Evolutionary conservation across 129 eudicot species (phyloP), one percentile per base, ranked within the genome.

Genomic region (Centella asiatica): DNA sequence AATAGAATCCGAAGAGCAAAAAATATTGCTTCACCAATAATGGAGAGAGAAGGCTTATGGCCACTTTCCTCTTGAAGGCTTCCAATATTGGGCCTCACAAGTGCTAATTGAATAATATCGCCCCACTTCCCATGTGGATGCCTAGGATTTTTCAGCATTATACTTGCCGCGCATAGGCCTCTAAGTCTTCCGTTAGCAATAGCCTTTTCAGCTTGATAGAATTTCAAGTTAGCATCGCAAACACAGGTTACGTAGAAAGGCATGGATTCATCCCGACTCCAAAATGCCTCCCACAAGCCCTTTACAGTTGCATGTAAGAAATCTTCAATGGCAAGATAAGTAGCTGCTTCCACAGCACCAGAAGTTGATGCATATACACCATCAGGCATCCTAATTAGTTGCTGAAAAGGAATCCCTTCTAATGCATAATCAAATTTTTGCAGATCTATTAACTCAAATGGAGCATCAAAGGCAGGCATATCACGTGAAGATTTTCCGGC

Each of bases 51-150:
- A 23, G 86, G 90, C 5, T 77, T 77, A 33, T 63, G 62, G 47
- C 79, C 83, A 70, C 76, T 69, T 33, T 80, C 89, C 56, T 57
- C 49, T 39, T 80, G 66, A 4, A 78, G 77, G 69, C 46, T 79
- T 68, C 74, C 84, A 34, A 87, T 69, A 45, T 67, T 79, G 15
- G 88, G 88, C 68, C 88, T 78, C 51, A 92, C 65, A 32, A 92
- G 77, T 64, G 88, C 88, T 48, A 92, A 71, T 75, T 84, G 84
- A 56, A 92, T 75, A 75, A 92, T 69, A 70, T 92, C 99, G 6
- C 84, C 88, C 99, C 99, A 92, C 72, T 82, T 92, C 46, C 95
- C 99, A 52, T 92, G 95, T 47, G 99, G 95, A 68, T 92, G 96
- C 77, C 95, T 74, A 5, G 88, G 90, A 74, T 92, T 92, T 65